Conservation (phyloP, 305 asterid genomes). For the Fraxinus albicans region DNA sequence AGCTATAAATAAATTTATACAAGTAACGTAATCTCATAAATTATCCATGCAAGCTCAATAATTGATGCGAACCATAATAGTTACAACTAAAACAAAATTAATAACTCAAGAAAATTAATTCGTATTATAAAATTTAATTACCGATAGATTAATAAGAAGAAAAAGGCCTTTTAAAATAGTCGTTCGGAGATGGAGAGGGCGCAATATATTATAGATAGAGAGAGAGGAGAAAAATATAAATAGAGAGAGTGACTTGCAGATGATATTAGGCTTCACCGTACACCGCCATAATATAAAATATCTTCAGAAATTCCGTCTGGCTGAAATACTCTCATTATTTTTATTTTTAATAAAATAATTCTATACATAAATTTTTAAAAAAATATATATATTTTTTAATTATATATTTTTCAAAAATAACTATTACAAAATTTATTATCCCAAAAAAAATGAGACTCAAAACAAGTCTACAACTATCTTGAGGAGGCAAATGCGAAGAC, state of each 20-base stretch:
- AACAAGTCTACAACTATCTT: not conserved
- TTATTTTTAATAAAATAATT: too few species aligned
- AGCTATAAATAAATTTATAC: not conserved
- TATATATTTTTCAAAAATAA: too few species aligned
- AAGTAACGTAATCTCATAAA: not conserved
- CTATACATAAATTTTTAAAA: too few species aligned
- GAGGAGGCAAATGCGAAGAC: not conserved
- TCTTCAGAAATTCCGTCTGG: not conserved
- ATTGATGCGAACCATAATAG: not conserved
- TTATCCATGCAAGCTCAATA: conserved; percentile 8
- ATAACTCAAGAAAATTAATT: not conserved
- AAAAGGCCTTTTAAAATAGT: conserved; percentile 26
- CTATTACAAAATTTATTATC: too few species aligned
- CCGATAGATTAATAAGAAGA: conserved; percentile 18
- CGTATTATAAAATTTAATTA: not conserved
- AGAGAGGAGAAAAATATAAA: not conserved
- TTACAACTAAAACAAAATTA: not conserved
- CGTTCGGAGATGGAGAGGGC: conserved; percentile 22
- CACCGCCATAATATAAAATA: not conserved
- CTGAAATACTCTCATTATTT: not conserved
- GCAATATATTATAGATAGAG: not conserved
- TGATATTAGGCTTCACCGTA: not conserved
- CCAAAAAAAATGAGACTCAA: too few species aligned
- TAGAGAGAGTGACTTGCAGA: not conserved
- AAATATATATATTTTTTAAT: not conserved